Evolutionary conservation across 345 rosid genomes (phyloP), one percentile per base, ranked within the genome.

Genomic region (Reutealis trisperma): DNA sequence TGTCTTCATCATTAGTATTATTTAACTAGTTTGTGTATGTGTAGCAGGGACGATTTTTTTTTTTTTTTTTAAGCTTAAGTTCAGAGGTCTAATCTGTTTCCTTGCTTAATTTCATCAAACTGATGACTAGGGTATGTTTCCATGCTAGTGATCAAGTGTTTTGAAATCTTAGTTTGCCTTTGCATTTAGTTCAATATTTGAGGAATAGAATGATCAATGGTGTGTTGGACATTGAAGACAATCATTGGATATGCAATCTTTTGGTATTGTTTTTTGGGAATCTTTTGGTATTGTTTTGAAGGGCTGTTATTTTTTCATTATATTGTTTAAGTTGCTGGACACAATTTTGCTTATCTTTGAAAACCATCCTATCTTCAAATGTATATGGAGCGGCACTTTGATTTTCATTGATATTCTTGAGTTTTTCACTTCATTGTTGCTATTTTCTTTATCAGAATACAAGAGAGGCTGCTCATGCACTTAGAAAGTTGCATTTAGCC

Each of bases 391-490:
- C 59, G 10, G 52, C 55, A 75, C 49, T 37, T 5, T 55, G 11
- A 22, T 45, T 37, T 22, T 6, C 9, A 21, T n/a, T 44, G 3
- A 21, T 27, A n/a, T 62, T 19, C 12, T 34, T 32, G 7, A 27
- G 0, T 30, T 42, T 34, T 22, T 44, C 8, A 44, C 49, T 76
- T 37, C 42, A 45, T 27, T 27, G 1, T 75, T 65, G 5, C 42
- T 18, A 6, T 62, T 61, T 8, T 27, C 16, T 54, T 25, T 44
- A 9, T 30, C 85, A 92, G 93, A 92, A 90, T 78, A 90, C 97
- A 11, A 85, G 93, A 55, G 97, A 92, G 77, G 87, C 97, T 59
- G 93, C 92, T 16, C 81, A 78, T 77, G 83, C 94, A 67, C 81
- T 92, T 71, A 74, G 91, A 63, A 90, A 88, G 86, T 60, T 90